Evolutionary conservation across 1,284 basidiomycete species (phyloP).

Genomic region (Boletus smithii): DNA sequence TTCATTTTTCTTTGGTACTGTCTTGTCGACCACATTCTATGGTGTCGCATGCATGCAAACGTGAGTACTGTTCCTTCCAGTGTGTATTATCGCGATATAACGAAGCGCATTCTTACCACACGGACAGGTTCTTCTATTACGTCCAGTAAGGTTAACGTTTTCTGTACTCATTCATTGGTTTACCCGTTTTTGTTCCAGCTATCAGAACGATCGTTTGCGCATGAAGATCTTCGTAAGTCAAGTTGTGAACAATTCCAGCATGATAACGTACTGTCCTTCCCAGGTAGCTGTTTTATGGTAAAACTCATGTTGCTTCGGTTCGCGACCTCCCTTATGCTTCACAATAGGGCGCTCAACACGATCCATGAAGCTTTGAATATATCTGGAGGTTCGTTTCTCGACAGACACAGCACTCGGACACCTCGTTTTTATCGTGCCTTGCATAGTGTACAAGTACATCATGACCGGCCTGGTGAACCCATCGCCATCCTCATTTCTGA

Average conservation of each 20-base stretch:
- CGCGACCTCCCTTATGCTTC: neutral
- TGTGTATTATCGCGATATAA: no score
- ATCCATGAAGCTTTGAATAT: conserved; percentile 7
- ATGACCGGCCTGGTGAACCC: neutral
- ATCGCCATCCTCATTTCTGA: neutral
- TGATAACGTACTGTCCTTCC: no score
- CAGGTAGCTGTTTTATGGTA: conserved; percentile 12
- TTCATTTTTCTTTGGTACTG: no score
- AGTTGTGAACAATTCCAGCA: neutral
- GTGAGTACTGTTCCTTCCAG: no score
- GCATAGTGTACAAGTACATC: neutral
- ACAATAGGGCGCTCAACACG: neutral
- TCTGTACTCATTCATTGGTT: no score
- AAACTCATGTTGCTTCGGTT: neutral
- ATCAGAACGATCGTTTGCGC: neutral
- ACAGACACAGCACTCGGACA: neutral
- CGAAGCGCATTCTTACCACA: no score
- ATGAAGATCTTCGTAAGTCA: conserved; percentile 7
- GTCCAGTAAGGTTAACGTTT: neutral
- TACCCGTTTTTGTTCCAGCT: no score
- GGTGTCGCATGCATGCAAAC: no score
- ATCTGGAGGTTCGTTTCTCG: conserved; percentile 8
- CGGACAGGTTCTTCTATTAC: conserved; percentile 1
- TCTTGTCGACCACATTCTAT: no score
- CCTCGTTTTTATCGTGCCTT: no score